Evolutionary conservation across 805 yeast species (phyloP).

Genomic region (Zygosaccharomyces lentus): DNA sequence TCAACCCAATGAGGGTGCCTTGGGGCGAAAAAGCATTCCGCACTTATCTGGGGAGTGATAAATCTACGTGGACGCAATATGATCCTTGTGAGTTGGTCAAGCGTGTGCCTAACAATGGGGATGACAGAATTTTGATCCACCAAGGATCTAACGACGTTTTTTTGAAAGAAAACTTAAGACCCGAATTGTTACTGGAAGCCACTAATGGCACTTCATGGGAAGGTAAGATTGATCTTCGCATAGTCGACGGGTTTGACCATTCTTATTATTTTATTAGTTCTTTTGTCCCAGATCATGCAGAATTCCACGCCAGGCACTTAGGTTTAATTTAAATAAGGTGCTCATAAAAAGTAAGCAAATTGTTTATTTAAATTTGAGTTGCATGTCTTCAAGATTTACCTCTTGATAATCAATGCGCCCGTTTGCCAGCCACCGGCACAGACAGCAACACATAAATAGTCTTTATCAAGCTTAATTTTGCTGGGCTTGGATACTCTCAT

Average conservation of each 20-base stretch:
- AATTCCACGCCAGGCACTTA: slow-evolving; percentile 71
- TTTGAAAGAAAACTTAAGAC: slow-evolving; percentile 62
- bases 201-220: slow-evolving; percentile 54
- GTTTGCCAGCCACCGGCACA: slow-evolving; percentile 83
- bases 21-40: slow-evolving; percentile 89
- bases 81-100: slow-evolving; percentile 81
- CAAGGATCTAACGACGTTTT: slow-evolving; percentile 79
- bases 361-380: neutral
- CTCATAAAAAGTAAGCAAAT: neutral
- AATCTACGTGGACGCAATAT: slow-evolving; percentile 57
- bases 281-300: slow-evolving; percentile 78
- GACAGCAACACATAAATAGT: slow-evolving; percentile 51
- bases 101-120: slow-evolving; percentile 41
- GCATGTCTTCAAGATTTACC: neutral
- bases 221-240: slow-evolving; percentile 53
- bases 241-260: slow-evolving; percentile 86
- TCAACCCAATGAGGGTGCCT: slow-evolving; percentile 68
- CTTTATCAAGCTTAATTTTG: slow-evolving; percentile 33
- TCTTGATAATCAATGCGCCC: slow-evolving; percentile 48
- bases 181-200: slow-evolving; percentile 61
- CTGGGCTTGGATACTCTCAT: slow-evolving; percentile 43
- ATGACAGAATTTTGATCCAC: slow-evolving; percentile 69
- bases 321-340: slow-evolving; percentile 30
- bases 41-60: slow-evolving; percentile 64
- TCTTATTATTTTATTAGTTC: slow-evolving; percentile 80